A percentile compares a stretch with the other conserved stretches of the same genome.
Conservation (phyloP, 352 stramenopile genomes). For the Peronosclerospora sorghi region DNA sequence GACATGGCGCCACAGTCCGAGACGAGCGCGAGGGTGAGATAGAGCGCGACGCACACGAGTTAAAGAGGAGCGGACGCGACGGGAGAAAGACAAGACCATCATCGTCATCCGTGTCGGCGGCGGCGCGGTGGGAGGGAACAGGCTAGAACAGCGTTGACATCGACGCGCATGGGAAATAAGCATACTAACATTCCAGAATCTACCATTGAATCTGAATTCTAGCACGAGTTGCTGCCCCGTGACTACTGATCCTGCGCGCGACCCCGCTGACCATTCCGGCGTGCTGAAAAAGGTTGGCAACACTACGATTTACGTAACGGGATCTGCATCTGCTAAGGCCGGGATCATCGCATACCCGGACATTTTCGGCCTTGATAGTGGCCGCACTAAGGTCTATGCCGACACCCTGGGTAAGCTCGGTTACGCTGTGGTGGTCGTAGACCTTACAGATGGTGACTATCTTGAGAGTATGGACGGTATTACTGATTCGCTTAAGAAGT, state of each 20-base stretch:
- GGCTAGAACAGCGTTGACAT: not conserved
- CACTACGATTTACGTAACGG: conserved; percentile 66
- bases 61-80: conserved; percentile 30
- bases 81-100: conserved; percentile 50
- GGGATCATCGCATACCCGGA: conserved; percentile 64
- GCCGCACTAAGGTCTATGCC: conserved; percentile 65
- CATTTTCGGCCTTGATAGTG: conserved; percentile 67
- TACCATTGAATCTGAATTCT: too few species aligned
- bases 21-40: conserved; percentile 44
- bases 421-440: conserved; percentile 64
- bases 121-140: not conserved
- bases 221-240: conserved; percentile 70
- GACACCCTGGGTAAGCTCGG: conserved; percentile 61
- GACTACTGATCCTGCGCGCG: conserved; percentile 46
- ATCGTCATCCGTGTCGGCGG: conserved; percentile 4
- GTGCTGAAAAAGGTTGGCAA: conserved; percentile 52
- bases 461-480: too few species aligned
- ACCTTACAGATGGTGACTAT: conserved; percentile 60
- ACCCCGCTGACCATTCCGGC: conserved; percentile 29
- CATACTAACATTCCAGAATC: conserved; percentile 16
- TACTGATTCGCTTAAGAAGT: conserved; percentile 62
- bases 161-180: not conserved
- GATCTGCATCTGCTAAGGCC: conserved; percentile 45
- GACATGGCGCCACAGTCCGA: conserved; percentile 36
- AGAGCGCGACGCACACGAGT: conserved; percentile 47